Evolutionary conservation across 129 eudicot genomes (phyloP).

Genomic region (Helianthus annuus): DNA sequence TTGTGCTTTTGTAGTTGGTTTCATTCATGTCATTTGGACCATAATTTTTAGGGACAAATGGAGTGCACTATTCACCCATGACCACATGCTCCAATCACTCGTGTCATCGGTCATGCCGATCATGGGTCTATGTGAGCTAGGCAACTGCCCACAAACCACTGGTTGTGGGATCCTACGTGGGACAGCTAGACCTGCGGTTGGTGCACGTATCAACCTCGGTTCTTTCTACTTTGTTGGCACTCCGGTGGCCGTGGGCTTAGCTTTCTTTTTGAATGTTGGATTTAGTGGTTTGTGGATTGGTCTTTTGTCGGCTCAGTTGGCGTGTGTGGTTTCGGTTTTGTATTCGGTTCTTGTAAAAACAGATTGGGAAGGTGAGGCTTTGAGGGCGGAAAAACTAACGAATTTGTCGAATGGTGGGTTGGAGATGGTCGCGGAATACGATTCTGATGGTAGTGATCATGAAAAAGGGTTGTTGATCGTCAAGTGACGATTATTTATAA

Average conservation of each 20-base stretch:
- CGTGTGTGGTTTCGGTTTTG: constrained; percentile 68
- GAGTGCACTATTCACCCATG: constrained; percentile 77
- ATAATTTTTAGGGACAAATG: constrained; percentile 58
- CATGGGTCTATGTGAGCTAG: constrained; percentile 94
- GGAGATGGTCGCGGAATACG: constrained; percentile 44
- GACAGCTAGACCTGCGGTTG: constrained; percentile 87
- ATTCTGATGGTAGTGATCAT: constrained; percentile 12
- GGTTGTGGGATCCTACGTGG: constrained; percentile 97
- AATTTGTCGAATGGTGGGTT: neutral
- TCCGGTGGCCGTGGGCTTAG: constrained; percentile 84
- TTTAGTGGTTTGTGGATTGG: constrained; percentile 90
- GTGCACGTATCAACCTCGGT: constrained; percentile 86
- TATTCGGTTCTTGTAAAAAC: constrained; percentile 59
- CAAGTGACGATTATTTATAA: neutral
- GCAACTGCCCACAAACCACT: constrained; percentile 95
- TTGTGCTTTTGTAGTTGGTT: constrained; percentile 70
- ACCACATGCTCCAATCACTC: constrained; percentile 54
- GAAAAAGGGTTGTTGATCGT: constrained; percentile 36
- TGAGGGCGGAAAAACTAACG: constrained; percentile 54
- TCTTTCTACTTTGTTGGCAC: constrained; percentile 96
- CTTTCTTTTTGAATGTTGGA: constrained; percentile 59
- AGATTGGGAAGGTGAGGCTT: constrained; percentile 86
- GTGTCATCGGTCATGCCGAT: constrained; percentile 91
- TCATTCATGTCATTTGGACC: constrained; percentile 77
- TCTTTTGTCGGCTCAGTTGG: constrained; percentile 79